Base-by-base conservation (phyloP, 306 rosid genomes). In the Ormosia semicastrata region DNA sequence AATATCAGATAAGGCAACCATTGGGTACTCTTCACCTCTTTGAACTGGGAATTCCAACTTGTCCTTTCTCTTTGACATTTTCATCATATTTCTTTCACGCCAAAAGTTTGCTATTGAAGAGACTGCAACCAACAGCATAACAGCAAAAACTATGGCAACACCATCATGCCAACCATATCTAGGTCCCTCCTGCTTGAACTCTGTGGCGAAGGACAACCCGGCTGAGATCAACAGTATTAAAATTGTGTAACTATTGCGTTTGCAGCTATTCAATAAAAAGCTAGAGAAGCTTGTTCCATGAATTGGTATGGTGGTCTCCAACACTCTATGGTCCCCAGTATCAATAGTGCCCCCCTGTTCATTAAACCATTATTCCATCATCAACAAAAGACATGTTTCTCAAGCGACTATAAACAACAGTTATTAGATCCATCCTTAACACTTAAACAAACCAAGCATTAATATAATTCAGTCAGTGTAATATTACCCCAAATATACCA, bases 121-220 rank as follows among this genome's bases (percentile, higher is more conserved):
- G 81, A 81, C 53, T 46, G 77, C 44, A 52, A 94, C 50, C 15
- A 90, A 60, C 41, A 92, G 1, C 33, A 86, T 2, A 15, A 84
- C 49, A 2, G 91, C 57, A 46, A 82, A 7, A 24, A 92, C 62
- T 18, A 88, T 81, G 12, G 87, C 91, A 71, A 77, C 79, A 15
- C 88, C 87, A 11, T 91, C 97, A 7, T 81, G 92, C 97, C 95
- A 92, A 8, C 94, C 90, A 77, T 77, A 8, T 80, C 70, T 75
- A 10, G 73, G 63, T 39, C 98, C 97, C 78, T 85, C 87, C 78
- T 80, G 54, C 70, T 32, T 74, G 11, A 85, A 77, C 50, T 53
- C 94, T n/a, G 56, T 85, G 46, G 86, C 68, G 0, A 94, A 89
- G 49, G 86, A 65, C 17, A 91, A 73, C 6, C 9, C 77, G 2